Conservation (phyloP, 345 rosid genomes). For the Lenwebbia sp. region DNA sequence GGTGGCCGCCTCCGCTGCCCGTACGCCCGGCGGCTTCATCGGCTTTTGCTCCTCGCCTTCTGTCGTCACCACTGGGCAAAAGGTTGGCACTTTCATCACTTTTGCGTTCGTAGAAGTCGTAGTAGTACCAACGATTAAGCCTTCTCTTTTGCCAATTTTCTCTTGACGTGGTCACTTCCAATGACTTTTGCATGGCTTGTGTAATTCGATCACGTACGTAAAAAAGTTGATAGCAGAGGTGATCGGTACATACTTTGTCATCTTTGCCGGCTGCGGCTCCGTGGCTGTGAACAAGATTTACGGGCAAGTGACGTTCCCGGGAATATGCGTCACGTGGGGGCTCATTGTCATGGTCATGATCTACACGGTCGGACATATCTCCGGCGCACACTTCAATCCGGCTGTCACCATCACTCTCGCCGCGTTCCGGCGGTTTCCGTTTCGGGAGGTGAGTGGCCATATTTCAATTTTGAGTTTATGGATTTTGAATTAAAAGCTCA, state of each 20-base stretch:
- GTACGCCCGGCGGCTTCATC: not conserved
- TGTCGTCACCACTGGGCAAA: slow-evolving; percentile 5
- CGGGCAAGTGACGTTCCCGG: slow-evolving; percentile 37
- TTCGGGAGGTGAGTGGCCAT: slow-evolving; percentile 4
- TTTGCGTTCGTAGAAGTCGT: too few relatives aligned
- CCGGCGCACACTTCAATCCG: slow-evolving; percentile 49
- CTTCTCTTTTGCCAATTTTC: not conserved
- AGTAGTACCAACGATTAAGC: not conserved
- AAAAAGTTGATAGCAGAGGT: slow-evolving; percentile 34
- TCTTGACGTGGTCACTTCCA: not conserved
- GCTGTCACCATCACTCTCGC: slow-evolving; percentile 34
- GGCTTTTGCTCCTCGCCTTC: not conserved
- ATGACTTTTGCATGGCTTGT: not conserved
- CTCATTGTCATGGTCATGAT: slow-evolving; percentile 40
- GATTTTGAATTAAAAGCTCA: not conserved
- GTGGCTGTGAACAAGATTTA: slow-evolving; percentile 37
- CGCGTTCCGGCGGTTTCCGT: slow-evolving; percentile 12
- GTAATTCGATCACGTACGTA: not conserved
- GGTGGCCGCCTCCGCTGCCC: not conserved
- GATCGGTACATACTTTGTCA: slow-evolving; percentile 32
- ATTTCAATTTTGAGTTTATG: not conserved
- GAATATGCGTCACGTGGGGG: slow-evolving; percentile 36
- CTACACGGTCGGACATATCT: slow-evolving; percentile 37
- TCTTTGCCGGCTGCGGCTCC: slow-evolving; percentile 37
- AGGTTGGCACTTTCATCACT: not conserved